Evolutionary conservation across 352 stramenopile genomes (phyloP).

Genomic region (Pythium guiyangense): DNA sequence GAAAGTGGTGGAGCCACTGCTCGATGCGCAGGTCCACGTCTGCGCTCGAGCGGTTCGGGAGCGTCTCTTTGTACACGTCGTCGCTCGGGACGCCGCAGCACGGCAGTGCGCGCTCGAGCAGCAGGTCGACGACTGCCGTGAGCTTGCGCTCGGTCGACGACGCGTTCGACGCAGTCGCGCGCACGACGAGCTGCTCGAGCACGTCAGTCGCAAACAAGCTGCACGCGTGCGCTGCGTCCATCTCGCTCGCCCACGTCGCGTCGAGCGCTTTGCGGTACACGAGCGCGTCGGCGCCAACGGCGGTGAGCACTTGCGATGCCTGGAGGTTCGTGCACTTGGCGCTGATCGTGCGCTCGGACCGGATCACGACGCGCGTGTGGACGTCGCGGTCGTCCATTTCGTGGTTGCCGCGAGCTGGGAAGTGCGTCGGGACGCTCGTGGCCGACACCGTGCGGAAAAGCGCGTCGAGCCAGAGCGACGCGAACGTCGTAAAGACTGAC

Average conservation of each 20-base stretch:
- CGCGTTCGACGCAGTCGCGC: conserved; percentile 7
- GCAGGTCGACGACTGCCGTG: conserved; percentile 56
- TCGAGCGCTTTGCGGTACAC: conserved; percentile 77
- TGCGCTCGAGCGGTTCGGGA: conserved; percentile 80
- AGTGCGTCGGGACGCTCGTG: conserved; percentile 74
- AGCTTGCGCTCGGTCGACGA: conserved; percentile 35
- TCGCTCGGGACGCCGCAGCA: conserved; percentile 75
- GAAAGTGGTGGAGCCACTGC: conserved; percentile 84
- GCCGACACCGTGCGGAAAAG: conserved; percentile 52
- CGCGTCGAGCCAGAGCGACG: conserved; percentile 60
- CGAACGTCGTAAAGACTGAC: conserved; percentile 66
- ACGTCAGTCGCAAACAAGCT: conserved; percentile 54
- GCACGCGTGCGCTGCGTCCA: conserved; percentile 53
- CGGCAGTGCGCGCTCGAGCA: conserved; percentile 69
- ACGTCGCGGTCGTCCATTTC: too few relatives aligned
- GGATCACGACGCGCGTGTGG: conserved; percentile 45
- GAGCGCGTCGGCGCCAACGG: conserved; percentile 29
- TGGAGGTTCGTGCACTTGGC: conserved; percentile 81
- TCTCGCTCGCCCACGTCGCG: conserved; percentile 61
- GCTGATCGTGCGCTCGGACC: conserved; percentile 72
- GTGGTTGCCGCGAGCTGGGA: conserved; percentile 37
- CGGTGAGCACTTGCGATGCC: conserved; percentile 70
- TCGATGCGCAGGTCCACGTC: conserved; percentile 78
- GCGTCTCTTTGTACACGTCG: conserved; percentile 77
- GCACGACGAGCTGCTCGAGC: conserved; percentile 35